Base-by-base conservation (phyloP, 768 basidiomycete species). In the Paxillus ammoniavirescens region DNA sequence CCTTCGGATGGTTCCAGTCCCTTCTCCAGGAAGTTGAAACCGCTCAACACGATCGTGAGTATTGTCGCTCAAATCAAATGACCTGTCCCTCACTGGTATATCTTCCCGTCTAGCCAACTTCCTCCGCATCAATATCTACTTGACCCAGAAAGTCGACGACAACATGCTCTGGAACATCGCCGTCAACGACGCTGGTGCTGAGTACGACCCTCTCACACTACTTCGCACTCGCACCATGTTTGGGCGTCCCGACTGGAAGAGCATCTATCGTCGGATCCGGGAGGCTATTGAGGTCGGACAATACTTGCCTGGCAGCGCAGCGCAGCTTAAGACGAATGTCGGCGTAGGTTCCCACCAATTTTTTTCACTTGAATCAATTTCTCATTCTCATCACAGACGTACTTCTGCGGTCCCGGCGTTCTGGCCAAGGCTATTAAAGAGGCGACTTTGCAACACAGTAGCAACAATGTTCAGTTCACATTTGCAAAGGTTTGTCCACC, bases 1-100 rank as follows among this genome's bases (percentile, higher is more conserved):
- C 90, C n/a, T 93, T 97, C 64, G 93, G 92, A 62, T 97, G 94
- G 94, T 96, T 98, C 82, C 91, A 95, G 70, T 85, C 81, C 56
- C 74, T 97, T 49, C 77, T 97, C 55, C 87, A 88, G 64, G 87
- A 93, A 67, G 86, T 97, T 43, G 94, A 97, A 68, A 84, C 83
- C 46, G 88, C 90, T 42, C 93, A 94, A 66, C 84, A 84, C 35
- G 91, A 94, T 77, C 89, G 92, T 93, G 66, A 77, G 90, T 79
- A 5, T 12, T 38, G 2, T 41, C 35, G 18, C 23, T 42, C 47
- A 9, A 8, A 33, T 38, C 13, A 41, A 15, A 35, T 33, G 12
- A 42, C 8, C 43, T 40, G 17, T 42, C 47, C 1, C 26, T 23
- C 47, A 43, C 59, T 68, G 45, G 65, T 26, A n/a, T 51, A 48